phyloP scores from a whole-genome alignment of 441 rosid genomes.

The Erodium texanum region DNA sequence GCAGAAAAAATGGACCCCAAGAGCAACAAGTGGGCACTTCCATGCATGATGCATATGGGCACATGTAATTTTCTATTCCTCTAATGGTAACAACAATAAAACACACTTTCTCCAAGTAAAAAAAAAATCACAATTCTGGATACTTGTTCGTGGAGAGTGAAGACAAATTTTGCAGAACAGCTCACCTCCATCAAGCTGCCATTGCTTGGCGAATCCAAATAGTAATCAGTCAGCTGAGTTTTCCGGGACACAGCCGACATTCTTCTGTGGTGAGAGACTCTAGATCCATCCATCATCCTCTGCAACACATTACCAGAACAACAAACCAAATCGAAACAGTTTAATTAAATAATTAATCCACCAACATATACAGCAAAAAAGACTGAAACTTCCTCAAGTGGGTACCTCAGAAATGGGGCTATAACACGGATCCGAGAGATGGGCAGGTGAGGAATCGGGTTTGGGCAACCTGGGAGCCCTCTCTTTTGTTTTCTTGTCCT shows the following conservation, averaged over 20 bases:
- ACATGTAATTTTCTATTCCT: too few relatives aligned
- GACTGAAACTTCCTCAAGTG: too few relatives aligned
- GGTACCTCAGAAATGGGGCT: conserved; percentile 89
- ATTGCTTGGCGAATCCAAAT: conserved; percentile 63
- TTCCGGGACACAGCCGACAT: conserved; percentile 18
- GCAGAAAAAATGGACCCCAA: neutral
- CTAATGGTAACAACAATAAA: neutral
- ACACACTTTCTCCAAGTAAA: too few relatives aligned
- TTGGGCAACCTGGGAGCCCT: conserved; percentile 22
- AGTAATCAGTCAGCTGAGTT: conserved; percentile 13
- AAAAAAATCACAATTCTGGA: too few relatives aligned
- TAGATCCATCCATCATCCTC: conserved; percentile 54
- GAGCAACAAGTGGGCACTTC: neutral
- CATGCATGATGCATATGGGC: too few relatives aligned
- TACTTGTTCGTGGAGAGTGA: too few relatives aligned
- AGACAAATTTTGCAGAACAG: neutral
- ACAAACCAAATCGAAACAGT: conserved; percentile 14
- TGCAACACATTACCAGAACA: conserved; percentile 44
- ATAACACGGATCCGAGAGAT: conserved; percentile 94
- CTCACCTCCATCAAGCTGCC: conserved; percentile 87
- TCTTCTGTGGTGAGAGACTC: conserved; percentile 22
- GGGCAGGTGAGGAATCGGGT: conserved; percentile 81
- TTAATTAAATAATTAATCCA: too few relatives aligned
- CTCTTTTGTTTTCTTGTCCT: too few relatives aligned
- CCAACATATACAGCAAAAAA: too few relatives aligned